Conservation (phyloP, 805 yeast genomes). For the Lachancea fermentati region DNA sequence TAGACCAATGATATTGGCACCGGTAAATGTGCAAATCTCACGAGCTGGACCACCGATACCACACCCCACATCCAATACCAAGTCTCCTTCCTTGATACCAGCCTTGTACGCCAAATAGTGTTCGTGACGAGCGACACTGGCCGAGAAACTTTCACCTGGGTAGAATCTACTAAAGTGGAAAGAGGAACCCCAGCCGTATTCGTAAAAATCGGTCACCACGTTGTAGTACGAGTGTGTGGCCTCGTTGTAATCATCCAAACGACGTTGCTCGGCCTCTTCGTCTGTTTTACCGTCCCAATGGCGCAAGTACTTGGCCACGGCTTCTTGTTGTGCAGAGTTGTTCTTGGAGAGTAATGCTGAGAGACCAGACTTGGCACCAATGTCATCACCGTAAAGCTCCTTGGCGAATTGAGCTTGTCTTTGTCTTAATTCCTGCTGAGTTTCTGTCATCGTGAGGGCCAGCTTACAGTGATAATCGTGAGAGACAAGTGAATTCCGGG, state of each 20-base stretch:
- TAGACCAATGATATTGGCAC: constrained; percentile 78
- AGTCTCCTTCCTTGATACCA: constrained; percentile 71
- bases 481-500: background rate
- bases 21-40: constrained; percentile 89
- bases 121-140: constrained; percentile 96
- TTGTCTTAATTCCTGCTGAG: constrained; percentile 27
- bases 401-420: constrained; percentile 62
- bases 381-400: constrained; percentile 77
- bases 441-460: constrained; percentile 6
- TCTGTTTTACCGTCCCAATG: constrained; percentile 94
- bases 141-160: constrained; percentile 87
- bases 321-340: constrained; percentile 72
- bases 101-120: constrained; percentile 88
- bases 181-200: constrained; percentile 98
- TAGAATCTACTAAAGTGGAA: constrained; percentile 96
- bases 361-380: constrained; percentile 61
- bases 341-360: constrained; percentile 73
- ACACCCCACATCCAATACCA: constrained; percentile 95
- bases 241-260: constrained; percentile 82
- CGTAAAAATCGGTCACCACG: constrained; percentile 95
- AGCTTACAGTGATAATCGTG: background rate
- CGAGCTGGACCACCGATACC: constrained; percentile 99
- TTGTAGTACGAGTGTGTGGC: constrained; percentile 94
- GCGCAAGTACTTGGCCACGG: constrained; percentile 85
- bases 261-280: constrained; percentile 58